Base-by-base conservation (phyloP, 2,329 filamentous ascomycete genomes). In the Torrubiellomyces zombiae region DNA sequence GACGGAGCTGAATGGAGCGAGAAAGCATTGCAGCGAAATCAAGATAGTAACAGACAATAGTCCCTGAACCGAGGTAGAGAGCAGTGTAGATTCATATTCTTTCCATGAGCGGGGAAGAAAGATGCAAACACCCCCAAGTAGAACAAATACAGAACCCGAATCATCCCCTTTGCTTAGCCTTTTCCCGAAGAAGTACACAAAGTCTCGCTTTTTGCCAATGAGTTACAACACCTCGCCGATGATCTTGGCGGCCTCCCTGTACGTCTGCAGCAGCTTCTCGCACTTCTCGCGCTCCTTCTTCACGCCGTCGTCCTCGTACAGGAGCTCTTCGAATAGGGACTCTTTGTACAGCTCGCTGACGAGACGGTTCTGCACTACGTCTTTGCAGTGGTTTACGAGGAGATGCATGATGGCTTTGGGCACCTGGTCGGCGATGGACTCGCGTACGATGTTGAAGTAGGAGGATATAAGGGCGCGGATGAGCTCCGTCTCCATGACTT, bases 401-500 rank as follows among this genome's bases (percentile, higher is more conserved):
- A 98, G 69, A 50, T 98, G 89, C 89, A 98, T 98, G 39, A 98
- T 78, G 5, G 89, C 89, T 58, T 98, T 98, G 37, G 89, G 89
- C 8, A 98, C 89, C 55, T 95, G 86, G 48, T 98, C 89, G 21
- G 86, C 86, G 41, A 94, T 93, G n/a, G 82, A 86, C 55, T 98
- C 89, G 34, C 89, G 80, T 23, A 98, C 89, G 43, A 98, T 98
- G 51, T 93, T 92, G 63, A 98, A 98, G 61, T 98, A 98, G 2
- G 85, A 94, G 16, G 81, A 92, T 49, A 98, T 98, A 28, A 98
- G 69, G 23, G 85, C 80, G 23, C 86, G 78, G 48, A 98, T 98
- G 20, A 98, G 72, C 53, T 98, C 89, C 7, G 89, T 95, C 56
- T 98, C 89, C 60, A 98, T 79, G 21, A 83, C 79, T 56, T 98